Base-by-base conservation (phyloP, 306 rosid genomes). In the Vicia villosa region DNA sequence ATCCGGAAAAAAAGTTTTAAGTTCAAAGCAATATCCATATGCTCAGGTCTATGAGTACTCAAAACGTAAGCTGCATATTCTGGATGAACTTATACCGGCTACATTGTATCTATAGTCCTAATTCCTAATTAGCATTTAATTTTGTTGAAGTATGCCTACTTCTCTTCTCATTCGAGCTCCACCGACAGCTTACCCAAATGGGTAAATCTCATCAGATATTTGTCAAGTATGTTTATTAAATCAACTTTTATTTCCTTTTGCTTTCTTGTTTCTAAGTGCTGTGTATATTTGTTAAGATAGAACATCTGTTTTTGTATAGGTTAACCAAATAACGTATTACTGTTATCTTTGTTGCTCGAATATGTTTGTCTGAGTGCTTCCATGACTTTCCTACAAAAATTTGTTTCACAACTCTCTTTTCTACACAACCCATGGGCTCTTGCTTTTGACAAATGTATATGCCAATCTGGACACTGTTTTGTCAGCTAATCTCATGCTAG, bases 131-230 rank as follows among this genome's bases (percentile, higher is more conserved):
- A 32, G 63, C 64, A 57, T 69, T 19, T 69, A 42, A 57, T 68
- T 60, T 61, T 80, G 74, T 46, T 75, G 78, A 79, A 93, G 98
- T 88, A 57, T 90, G 82, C 63, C 52, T 90, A 38, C 82, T 90
- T 76, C 83, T 93, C 51, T 90, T 85, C 85, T 77, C 98, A 52
- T 83, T 77, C 49, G 97, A 85, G 85, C 95, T 93, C 77, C 96
- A 86, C 69, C 87, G 85, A 6, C 86, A 80, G 68, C 89, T 88
- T 77, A 21, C 79, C 81, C 64, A 74, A 61, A 79, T 54, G 76
- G 86, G 79, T 22, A 81, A 79, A 78, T 82, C 96, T 72, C 78
- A 73, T 68, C 87, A 78, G 24, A 72, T 89, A 75, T 77, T 92
- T 36, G 83, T 88, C 77, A 68, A 36, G 96, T 93, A 93, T 46